Percentiles rank a stretch among this genome's conserved stretches.
These are phyloP conservation scores for Gymnopilus junonius DNA, from an alignment of 768 basidiomycete species.

Conservation along the genomic window DNA sequence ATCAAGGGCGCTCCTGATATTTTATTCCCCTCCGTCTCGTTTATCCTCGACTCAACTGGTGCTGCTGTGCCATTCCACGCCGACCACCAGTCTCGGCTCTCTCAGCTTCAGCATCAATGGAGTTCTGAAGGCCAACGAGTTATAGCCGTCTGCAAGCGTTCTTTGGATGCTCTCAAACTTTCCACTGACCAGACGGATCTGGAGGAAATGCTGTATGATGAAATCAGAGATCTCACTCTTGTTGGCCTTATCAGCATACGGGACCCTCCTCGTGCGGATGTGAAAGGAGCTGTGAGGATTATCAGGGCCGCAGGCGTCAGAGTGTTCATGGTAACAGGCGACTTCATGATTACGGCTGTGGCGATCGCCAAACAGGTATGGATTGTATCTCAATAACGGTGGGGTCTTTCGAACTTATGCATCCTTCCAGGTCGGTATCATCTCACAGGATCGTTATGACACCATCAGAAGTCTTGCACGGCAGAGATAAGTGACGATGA, in stretches of 20 bases:
- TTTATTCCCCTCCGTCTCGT: conserved; percentile 44
- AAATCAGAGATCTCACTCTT: conserved; percentile 44
- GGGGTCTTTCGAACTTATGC: background rate
- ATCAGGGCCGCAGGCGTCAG: conserved; percentile 55
- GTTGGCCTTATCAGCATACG: conserved; percentile 57
- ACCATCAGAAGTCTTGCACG: conserved; percentile 14
- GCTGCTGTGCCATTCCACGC: conserved; percentile 7
- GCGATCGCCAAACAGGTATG: conserved; percentile 52
- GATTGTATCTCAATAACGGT: conserved; percentile 9
- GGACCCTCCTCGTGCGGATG: conserved; percentile 59
- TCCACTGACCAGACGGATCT: conserved; percentile 18
- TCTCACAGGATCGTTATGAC: conserved; percentile 39
- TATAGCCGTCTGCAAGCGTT: background rate
- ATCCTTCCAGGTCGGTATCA: conserved; percentile 40
- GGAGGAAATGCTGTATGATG: conserved; percentile 43
- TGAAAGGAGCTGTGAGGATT: conserved; percentile 47
- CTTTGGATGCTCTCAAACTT: conserved; percentile 3
- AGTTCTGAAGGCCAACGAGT: conserved; percentile 6
- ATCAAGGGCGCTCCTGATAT: conserved; percentile 68
- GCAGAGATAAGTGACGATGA: background rate
- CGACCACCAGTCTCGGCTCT: background rate
- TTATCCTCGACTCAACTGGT: conserved; percentile 36
- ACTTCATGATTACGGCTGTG: conserved; percentile 56
- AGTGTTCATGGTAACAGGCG: conserved; percentile 62
- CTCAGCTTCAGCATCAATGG: conserved; percentile 1